Evolutionary conservation across 495 filamentous ascomycete species (phyloP), one percentile per base, ranked within the genome.

Genomic region (Aspergillus kassunensis): DNA sequence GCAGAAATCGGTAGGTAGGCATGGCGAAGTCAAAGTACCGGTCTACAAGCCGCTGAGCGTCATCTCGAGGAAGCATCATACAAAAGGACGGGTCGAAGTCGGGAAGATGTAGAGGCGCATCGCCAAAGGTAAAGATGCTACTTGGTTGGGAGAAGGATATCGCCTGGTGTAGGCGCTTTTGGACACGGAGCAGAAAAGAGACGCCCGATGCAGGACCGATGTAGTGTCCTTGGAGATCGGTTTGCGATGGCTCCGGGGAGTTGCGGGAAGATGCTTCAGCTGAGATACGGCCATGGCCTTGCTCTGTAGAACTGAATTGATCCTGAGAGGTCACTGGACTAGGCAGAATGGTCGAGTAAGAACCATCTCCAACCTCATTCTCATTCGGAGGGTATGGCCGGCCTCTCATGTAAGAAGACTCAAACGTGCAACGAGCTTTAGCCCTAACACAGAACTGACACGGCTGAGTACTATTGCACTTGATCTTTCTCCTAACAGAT

Each of bases 11-110:
- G 34, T 65, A 55, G 3, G 55, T 60, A 3, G 60, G 61, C 40
- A 64, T 55, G 6, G 59, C 61, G 42, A 65, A 62, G 24, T 67
- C 62, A 44, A 67, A 67, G 35, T 67, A 67, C 8, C 58, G 44
- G n/a, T 46, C 31, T 23, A 49, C 24, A 2, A 49, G 35, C 6
- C 20, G 19, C 6, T 39, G 20, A 3, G 46, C 34, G 9, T 49
- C 46, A 15, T 19, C 46, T 3, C 35, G 18, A 12, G 19, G 20
- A 6, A 37, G 46, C 46, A 49, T 25, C 33, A 49, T 39, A 9
- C 33, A n/a, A 62, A 35, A 34, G 60, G 44, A 46, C 12, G 57
- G 52, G 29, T 65, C 57, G 6, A 46, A 49, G 10, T 60, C 39
- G 16, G 45, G 57, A 11, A 33, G 30, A n/a, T n/a, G 30, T 30